phyloP scores from a whole-genome alignment of 768 basidiomycete species.

The Phaeotremella fagi region DNA sequence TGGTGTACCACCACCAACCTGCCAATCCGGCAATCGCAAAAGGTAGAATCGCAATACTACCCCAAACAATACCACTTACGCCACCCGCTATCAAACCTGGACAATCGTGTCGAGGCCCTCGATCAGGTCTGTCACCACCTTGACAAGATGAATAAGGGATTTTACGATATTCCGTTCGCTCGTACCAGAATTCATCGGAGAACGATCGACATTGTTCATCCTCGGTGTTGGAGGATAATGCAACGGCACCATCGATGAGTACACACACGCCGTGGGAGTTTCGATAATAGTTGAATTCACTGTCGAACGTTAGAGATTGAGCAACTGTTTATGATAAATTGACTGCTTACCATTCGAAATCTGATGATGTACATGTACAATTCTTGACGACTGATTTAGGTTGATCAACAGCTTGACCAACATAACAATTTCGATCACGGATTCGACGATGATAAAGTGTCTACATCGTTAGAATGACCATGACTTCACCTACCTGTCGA shows the following conservation, averaged over 20 bases:
- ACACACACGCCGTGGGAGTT: conserved; percentile 69
- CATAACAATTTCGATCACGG: conserved; percentile 72
- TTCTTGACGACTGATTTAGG: conserved; percentile 59
- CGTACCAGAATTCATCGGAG: conserved; percentile 79
- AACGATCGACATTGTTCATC: conserved; percentile 47
- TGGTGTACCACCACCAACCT: conserved; percentile 75
- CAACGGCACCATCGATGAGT: conserved; percentile 62
- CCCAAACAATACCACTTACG: conserved; percentile 78
- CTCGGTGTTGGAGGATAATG: conserved; percentile 53
- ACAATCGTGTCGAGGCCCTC: conserved; percentile 67
- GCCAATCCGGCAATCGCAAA: conserved; percentile 70
- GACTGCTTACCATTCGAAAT: conserved; percentile 84
- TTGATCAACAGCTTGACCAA: conserved; percentile 65
- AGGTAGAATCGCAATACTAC: conserved; percentile 67
- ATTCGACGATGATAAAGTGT: conserved; percentile 85
- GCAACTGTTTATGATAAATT: not conserved
- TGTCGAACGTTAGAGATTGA: conserved; percentile 44
- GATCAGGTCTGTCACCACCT: conserved; percentile 73
- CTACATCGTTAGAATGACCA: conserved; percentile 52
- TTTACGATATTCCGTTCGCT: conserved; percentile 83
- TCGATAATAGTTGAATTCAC: conserved; percentile 87
- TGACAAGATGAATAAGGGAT: conserved; percentile 84
- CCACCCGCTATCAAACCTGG: conserved; percentile 62
- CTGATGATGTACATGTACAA: conserved; percentile 66
- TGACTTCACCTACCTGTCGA: conserved; percentile 59